phyloP scores from a whole-genome alignment of 495 filamentous ascomycete genomes.

The Daldinia childiae region DNA sequence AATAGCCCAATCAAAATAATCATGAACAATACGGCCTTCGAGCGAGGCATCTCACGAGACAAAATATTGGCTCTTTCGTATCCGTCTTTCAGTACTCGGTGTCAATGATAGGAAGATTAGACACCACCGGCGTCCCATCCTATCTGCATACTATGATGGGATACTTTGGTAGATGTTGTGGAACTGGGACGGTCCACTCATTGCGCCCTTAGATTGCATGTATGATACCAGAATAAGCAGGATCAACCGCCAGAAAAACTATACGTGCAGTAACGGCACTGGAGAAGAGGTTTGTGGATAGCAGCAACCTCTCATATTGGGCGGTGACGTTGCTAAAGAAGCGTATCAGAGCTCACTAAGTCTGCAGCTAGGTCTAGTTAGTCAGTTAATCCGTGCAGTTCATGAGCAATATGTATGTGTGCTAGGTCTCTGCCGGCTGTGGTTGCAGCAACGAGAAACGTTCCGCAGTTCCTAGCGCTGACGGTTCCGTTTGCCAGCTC shows the following conservation, averaged over 20 bases:
- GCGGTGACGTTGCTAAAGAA: slow-evolving; percentile 32
- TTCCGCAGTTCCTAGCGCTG: slow-evolving; percentile 37
- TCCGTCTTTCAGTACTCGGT: slow-evolving; percentile 14
- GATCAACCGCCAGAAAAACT: slow-evolving; percentile 39
- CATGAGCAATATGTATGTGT: slow-evolving; percentile 26
- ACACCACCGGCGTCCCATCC: slow-evolving; percentile 15
- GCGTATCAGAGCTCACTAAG: slow-evolving; percentile 26
- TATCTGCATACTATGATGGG: slow-evolving; percentile 31
- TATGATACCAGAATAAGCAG: slow-evolving; percentile 38
- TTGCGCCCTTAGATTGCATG: slow-evolving; percentile 34
- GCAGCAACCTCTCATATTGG: slow-evolving; percentile 38
- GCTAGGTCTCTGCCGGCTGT: slow-evolving; percentile 32
- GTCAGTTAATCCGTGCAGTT: slow-evolving; percentile 32
- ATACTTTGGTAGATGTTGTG: slow-evolving; percentile 41
- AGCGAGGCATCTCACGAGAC: slow-evolving; percentile 9
- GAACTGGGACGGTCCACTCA: slow-evolving; percentile 38
- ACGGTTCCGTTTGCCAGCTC: slow-evolving; percentile 23
- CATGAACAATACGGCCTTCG: slow-evolving; percentile 4
- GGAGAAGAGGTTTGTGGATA: slow-evolving; percentile 38
- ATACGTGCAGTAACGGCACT: slow-evolving; percentile 40
- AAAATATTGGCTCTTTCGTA: slow-evolving; percentile 12
- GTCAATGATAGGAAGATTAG: slow-evolving; percentile 13
- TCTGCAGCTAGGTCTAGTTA: slow-evolving; percentile 36
- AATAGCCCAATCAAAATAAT: slow-evolving; percentile 24
- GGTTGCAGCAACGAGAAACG: slow-evolving; percentile 34